phyloP scores from a whole-genome alignment of 345 rosid species.

The Rhizophora apiculata region DNA sequence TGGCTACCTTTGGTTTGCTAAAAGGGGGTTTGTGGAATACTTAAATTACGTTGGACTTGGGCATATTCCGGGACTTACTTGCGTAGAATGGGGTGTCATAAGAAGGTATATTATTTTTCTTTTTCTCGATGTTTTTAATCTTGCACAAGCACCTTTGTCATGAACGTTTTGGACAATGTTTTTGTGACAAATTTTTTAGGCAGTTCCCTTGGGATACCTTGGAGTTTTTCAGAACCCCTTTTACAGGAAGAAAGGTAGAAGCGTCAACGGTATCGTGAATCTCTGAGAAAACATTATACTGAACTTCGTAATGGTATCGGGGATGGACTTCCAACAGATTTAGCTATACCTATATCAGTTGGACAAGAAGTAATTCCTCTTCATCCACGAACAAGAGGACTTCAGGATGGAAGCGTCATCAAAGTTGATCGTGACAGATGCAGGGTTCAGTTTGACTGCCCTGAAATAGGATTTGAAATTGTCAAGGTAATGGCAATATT shows the following conservation, averaged over 20 bases:
- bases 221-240: conserved; percentile 31
- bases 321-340: conserved; percentile 36
- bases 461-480: conserved; percentile 29
- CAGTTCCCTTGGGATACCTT: conserved; percentile 35
- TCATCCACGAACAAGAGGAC: conserved; percentile 32
- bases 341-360: conserved; percentile 31
- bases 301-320: conserved; percentile 26
- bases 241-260: conserved; percentile 28
- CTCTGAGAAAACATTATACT: conserved; percentile 28
- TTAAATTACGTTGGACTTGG: conserved; percentile 33
- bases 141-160: neutral
- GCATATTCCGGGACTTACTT: conserved; percentile 25
- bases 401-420: conserved; percentile 28
- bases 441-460: conserved; percentile 32
- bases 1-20: conserved; percentile 36
- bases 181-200: neutral
- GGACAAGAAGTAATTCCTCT: conserved; percentile 28
- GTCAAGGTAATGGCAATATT: conserved; percentile 17
- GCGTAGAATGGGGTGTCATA: conserved; percentile 34
- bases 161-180: neutral
- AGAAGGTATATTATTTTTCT: conserved; percentile 19
- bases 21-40: conserved; percentile 35
- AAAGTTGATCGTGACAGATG: conserved; percentile 30
- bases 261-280: conserved; percentile 26
- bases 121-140: neutral